phyloP scores from a whole-genome alignment of 768 basidiomycete genomes.

The Megacollybia marginata region DNA sequence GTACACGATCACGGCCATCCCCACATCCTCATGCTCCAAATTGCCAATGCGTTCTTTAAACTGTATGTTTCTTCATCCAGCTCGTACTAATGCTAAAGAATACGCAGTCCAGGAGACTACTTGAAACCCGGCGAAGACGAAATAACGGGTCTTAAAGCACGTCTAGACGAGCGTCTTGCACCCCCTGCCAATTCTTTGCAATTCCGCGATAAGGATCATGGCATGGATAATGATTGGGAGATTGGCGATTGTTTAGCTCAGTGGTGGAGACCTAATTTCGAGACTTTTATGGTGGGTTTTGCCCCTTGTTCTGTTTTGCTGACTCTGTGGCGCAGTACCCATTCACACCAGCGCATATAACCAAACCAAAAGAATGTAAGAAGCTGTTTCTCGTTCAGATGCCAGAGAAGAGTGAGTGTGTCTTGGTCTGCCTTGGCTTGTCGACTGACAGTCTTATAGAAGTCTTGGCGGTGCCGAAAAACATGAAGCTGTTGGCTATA shows the following conservation, averaged over 20 bases:
- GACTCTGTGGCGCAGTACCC: constrained; percentile 61
- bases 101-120: constrained; percentile 88
- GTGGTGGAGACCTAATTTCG: constrained; percentile 98
- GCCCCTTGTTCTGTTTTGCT: neutral
- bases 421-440: neutral
- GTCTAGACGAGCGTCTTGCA: constrained; percentile 84
- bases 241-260: constrained; percentile 95
- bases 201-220: constrained; percentile 62
- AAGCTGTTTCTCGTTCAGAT: constrained; percentile 93
- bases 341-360: constrained; percentile 91
- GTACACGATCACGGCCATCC: constrained; percentile 97
- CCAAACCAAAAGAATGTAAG: constrained; percentile 97
- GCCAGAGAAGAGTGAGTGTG: constrained; percentile 80
- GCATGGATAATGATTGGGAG: constrained; percentile 88
- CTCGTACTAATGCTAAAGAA: neutral
- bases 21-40: constrained; percentile 96
- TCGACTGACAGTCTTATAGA: constrained; percentile 46
- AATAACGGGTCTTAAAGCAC: constrained; percentile 79
- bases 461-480: constrained; percentile 93
- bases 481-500: constrained; percentile 97
- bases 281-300: constrained; percentile 89
- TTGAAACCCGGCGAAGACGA: constrained; percentile 96
- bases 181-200: constrained; percentile 65
- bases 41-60: constrained; percentile 98
- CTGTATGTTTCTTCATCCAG: constrained; percentile 49